Evolutionary conservation across 2,329 filamentous ascomycete species (phyloP).

Genomic region (Camptophora hylomeconis): DNA sequence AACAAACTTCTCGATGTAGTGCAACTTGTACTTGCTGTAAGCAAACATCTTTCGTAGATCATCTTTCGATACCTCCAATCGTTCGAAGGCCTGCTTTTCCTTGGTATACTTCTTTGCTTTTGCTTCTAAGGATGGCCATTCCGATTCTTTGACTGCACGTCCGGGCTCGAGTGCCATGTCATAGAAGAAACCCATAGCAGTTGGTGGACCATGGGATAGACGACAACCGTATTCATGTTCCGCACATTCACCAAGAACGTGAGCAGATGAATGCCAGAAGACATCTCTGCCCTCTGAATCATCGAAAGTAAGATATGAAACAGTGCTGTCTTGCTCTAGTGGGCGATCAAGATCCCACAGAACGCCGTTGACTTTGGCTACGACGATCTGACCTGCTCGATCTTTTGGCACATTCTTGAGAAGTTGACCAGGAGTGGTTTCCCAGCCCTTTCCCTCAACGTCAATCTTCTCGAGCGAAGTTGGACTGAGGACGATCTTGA

Average conservation of each 20-base stretch:
- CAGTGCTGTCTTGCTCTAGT: slow-evolving; percentile 71
- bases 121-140: slow-evolving; percentile 75
- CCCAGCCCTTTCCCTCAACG: slow-evolving; percentile 63
- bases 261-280: slow-evolving; percentile 95
- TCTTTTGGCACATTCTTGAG: slow-evolving; percentile 69
- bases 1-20: slow-evolving; percentile 91
- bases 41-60: slow-evolving; percentile 91
- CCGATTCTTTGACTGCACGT: slow-evolving; percentile 54
- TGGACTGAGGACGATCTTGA: slow-evolving; percentile 36
- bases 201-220: slow-evolving; percentile 85
- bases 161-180: slow-evolving; percentile 77
- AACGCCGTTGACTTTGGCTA: slow-evolving; percentile 71
- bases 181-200: slow-evolving; percentile 90
- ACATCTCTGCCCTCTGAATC: slow-evolving; percentile 70
- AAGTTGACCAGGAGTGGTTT: slow-evolving; percentile 75
- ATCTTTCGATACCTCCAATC: slow-evolving; percentile 77
- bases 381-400: slow-evolving; percentile 70
- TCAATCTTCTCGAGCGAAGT: slow-evolving; percentile 27
- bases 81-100: slow-evolving; percentile 91
- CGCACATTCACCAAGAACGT: slow-evolving; percentile 87
- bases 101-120: slow-evolving; percentile 77
- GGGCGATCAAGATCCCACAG: slow-evolving; percentile 91
- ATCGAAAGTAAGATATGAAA: slow-evolving; percentile 76
- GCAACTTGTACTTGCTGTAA: slow-evolving; percentile 97
- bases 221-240: slow-evolving; percentile 85